phyloP scores from a whole-genome alignment of 1,284 basidiomycete species.

The Schizopora paradoxa region DNA sequence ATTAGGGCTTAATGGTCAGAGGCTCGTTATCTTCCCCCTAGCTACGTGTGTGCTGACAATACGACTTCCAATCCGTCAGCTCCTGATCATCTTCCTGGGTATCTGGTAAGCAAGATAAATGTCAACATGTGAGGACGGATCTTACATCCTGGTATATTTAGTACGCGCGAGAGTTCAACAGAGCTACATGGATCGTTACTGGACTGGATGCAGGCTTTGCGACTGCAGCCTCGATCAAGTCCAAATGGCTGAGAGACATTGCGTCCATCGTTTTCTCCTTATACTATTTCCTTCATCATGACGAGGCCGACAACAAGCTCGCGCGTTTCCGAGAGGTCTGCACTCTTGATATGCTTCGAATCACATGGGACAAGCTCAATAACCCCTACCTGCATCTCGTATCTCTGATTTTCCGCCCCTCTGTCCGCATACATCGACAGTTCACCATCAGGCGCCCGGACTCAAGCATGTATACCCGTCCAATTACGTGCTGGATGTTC shows the following conservation, averaged over 20 bases:
- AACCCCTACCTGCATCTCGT: conserved; percentile 86
- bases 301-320: conserved; percentile 94
- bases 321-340: conserved; percentile 87
- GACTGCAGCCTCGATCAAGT: conserved; percentile 89
- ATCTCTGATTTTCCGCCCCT: conserved; percentile 49
- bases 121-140: background rate
- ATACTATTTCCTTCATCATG: conserved; percentile 93
- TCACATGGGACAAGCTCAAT: conserved; percentile 94
- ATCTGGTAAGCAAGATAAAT: conserved; percentile 54
- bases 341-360: conserved; percentile 92
- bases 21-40: background rate
- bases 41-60: background rate
- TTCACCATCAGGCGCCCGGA: conserved; percentile 79
- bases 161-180: conserved; percentile 92
- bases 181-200: conserved; percentile 93
- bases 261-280: conserved; percentile 78
- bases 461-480: conserved; percentile 70
- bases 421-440: conserved; percentile 65
- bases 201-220: conserved; percentile 98
- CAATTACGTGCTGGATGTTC: conserved; percentile 82
- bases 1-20: conserved; percentile 75
- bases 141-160: conserved; percentile 27
- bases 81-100: conserved; percentile 82
- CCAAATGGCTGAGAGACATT: conserved; percentile 87
- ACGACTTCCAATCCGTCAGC: conserved; percentile 41